phyloP scores from a whole-genome alignment of 1,139 yeast species.

The Wickerhamiella pararugosa region DNA sequence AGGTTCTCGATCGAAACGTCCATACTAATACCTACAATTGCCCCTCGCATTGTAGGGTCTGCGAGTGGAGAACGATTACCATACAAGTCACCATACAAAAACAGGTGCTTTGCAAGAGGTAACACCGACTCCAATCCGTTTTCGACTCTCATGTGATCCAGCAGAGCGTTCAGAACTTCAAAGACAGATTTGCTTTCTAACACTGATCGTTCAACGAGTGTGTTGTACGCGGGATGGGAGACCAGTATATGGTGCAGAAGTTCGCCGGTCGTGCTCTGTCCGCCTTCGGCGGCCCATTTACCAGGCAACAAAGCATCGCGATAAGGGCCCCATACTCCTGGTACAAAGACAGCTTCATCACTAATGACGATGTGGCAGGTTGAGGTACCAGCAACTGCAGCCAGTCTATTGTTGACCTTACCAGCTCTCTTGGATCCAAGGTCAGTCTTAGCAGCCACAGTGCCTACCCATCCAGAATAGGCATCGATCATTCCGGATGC shows the following conservation, averaged over 20 bases:
- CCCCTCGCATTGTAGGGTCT: constrained; percentile 86
- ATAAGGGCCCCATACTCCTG: constrained; percentile 99
- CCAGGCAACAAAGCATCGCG: constrained; percentile 80
- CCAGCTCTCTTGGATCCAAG: constrained; percentile 15
- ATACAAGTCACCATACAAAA: constrained; percentile 90
- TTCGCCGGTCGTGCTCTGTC: constrained; percentile 95
- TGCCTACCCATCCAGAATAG: constrained; percentile 97
- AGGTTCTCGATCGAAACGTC: constrained; percentile 71
- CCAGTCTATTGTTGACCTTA: constrained; percentile 63
- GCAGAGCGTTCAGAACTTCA: constrained; percentile 61
- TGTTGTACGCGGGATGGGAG: constrained; percentile 75
- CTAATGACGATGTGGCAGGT: constrained; percentile 92
- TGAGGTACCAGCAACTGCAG: constrained; percentile 97
- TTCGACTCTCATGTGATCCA: constrained; percentile 51
- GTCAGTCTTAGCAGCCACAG: constrained; percentile 73
- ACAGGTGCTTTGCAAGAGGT: constrained; percentile 66
- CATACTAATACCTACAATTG: constrained; percentile 85
- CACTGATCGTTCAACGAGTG: constrained; percentile 44
- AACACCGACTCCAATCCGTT: constrained; percentile 54
- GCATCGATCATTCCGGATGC: constrained; percentile 97
- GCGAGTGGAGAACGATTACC: constrained; percentile 97
- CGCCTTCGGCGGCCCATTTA: constrained; percentile 97
- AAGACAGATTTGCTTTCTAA: constrained; percentile 59
- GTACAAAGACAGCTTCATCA: constrained; percentile 70
- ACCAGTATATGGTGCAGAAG: constrained; percentile 78